Percentiles rank a stretch among this genome's conserved stretches.
Evolutionary conservation across 805 yeast genomes (phyloP).

Genomic region (Pichia paraexigua): DNA sequence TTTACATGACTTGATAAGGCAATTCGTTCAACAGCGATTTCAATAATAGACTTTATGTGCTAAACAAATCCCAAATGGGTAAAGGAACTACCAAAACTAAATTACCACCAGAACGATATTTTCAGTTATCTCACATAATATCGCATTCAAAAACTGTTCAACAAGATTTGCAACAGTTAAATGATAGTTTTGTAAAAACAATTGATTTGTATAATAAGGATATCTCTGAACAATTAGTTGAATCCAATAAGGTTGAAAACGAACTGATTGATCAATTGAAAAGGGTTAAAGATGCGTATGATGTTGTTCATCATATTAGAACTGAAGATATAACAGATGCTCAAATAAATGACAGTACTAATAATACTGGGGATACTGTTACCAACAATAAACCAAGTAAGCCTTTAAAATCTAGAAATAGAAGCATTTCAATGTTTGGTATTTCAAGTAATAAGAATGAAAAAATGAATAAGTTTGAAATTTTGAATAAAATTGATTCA

Average conservation of each 20-base stretch:
- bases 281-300: constrained; percentile 9
- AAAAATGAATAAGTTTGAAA: not conserved
- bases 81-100: not conserved
- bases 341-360: not conserved
- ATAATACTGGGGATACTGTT: not conserved
- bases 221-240: constrained; percentile 21
- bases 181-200: constrained; percentile 18
- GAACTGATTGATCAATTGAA: constrained; percentile 18
- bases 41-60: not conserved
- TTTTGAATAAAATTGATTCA: constrained; percentile 4
- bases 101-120: constrained; percentile 4
- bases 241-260: constrained; percentile 19
- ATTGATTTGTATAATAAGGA: constrained; percentile 21
- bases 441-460: not conserved
- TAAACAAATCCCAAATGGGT: not conserved
- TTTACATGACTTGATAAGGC: not conserved
- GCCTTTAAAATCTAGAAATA: not conserved
- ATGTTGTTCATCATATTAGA: constrained; percentile 5
- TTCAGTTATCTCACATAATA: constrained; percentile 6
- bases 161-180: constrained; percentile 11
- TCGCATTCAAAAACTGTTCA: not conserved
- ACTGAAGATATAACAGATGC: not conserved
- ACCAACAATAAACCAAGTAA: not conserved
- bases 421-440: constrained; percentile 1
- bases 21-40: no score